Percentiles rank a stretch among this genome's conserved stretches.
phyloP scores from a whole-genome alignment of 1,284 basidiomycete species.

The Leccinum holopus region DNA sequence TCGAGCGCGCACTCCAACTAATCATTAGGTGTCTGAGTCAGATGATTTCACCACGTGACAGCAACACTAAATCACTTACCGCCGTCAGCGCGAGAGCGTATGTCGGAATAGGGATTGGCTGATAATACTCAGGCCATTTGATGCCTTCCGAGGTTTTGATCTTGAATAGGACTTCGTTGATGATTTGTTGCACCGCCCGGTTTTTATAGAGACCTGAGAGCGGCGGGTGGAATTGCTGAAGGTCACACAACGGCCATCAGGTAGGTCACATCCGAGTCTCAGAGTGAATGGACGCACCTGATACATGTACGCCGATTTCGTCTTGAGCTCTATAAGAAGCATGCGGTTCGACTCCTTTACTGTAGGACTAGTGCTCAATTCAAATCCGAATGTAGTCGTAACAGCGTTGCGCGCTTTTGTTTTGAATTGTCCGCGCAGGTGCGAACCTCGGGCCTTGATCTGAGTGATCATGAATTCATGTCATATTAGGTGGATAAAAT shows the following conservation, averaged over 20 bases:
- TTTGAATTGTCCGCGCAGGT: neutral
- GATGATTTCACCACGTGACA: neutral
- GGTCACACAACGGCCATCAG: neutral
- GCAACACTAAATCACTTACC: neutral
- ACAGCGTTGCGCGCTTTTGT: neutral
- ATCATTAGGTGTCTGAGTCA: neutral
- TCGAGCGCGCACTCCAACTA: neutral
- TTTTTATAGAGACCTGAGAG: neutral
- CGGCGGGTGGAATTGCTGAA: neutral
- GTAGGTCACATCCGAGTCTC: neutral
- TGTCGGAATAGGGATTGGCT: neutral
- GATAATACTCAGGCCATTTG: neutral
- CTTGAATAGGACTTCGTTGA: constrained; percentile 6
- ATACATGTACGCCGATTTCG: neutral
- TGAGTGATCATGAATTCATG: neutral
- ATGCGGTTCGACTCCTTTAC: neutral
- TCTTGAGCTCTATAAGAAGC: neutral
- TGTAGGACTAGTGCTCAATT: neutral
- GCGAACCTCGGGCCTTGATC: neutral
- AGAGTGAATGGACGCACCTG: neutral
- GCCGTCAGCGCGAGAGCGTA: neutral
- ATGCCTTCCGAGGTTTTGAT: neutral
- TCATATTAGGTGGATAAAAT: neutral
- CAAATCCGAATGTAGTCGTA: neutral
- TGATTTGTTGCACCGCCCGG: neutral